A percentile compares a stretch with the other conserved stretches of the same genome.
phyloP scores from a whole-genome alignment of 768 basidiomycete genomes.

The Tylopilus intermedius region DNA sequence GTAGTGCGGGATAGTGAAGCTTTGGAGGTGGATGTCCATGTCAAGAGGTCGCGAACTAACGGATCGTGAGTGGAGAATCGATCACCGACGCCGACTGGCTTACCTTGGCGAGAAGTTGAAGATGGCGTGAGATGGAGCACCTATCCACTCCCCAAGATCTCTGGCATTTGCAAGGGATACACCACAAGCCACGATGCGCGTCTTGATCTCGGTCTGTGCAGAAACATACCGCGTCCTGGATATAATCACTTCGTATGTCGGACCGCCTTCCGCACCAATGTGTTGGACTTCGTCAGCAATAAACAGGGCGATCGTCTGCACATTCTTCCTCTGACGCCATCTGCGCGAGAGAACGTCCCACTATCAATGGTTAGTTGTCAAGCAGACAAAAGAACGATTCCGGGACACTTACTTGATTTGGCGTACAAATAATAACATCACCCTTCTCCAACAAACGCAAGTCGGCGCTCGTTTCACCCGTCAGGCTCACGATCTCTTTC shows the following conservation, averaged over 20 bases:
- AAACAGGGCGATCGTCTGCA: slow-evolving; percentile 85
- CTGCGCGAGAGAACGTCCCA: slow-evolving; percentile 94
- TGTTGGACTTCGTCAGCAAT: slow-evolving; percentile 96
- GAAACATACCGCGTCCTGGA: slow-evolving; percentile 97
- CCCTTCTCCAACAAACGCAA: slow-evolving; percentile 84
- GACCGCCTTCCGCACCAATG: slow-evolving; percentile 91
- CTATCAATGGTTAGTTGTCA: slow-evolving; percentile 34
- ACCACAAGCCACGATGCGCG: slow-evolving; percentile 90
- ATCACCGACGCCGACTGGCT: slow-evolving; percentile 5
- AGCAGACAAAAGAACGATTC: neutral
- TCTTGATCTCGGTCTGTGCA: slow-evolving; percentile 87
- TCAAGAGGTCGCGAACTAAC: slow-evolving; percentile 89
- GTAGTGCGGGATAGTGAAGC: slow-evolving; percentile 95
- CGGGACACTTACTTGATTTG: slow-evolving; percentile 64
- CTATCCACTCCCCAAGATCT: slow-evolving; percentile 97
- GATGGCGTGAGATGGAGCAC: slow-evolving; percentile 85
- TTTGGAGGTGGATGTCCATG: slow-evolving; percentile 96
- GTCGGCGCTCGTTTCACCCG: slow-evolving; percentile 92
- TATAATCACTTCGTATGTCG: slow-evolving; percentile 93
- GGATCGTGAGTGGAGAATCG: slow-evolving; percentile 9
- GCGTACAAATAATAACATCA: slow-evolving; percentile 93
- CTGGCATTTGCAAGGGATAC: slow-evolving; percentile 94
- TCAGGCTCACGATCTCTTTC: slow-evolving; percentile 90
- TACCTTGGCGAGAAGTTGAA: slow-evolving; percentile 97
- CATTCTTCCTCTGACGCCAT: slow-evolving; percentile 96